Evolutionary conservation across 169 alveolate species (phyloP).

Genomic region (Plasmodium berghei): DNA sequence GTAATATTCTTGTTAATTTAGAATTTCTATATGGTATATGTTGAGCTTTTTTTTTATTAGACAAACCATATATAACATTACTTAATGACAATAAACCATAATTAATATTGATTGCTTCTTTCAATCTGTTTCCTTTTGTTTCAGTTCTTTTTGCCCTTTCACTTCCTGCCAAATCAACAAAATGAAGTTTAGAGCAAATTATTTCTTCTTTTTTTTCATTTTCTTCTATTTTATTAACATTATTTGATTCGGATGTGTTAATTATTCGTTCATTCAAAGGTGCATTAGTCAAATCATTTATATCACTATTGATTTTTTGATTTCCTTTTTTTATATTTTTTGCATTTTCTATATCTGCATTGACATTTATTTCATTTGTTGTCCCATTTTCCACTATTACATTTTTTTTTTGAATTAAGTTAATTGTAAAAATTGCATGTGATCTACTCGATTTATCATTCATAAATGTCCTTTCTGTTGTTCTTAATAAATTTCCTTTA

Average conservation of each 20-base stretch:
- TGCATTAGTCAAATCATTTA: background rate
- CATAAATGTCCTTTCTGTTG: slow-evolving; percentile 86
- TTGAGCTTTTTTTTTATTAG: slow-evolving; percentile 58
- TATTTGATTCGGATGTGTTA: background rate
- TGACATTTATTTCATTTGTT: slow-evolving; percentile 15
- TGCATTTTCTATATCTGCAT: slow-evolving; percentile 4
- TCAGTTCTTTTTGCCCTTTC: slow-evolving; percentile 88
- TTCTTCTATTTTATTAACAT: background rate
- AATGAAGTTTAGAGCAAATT: slow-evolving; percentile 75
- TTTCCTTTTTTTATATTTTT: background rate
- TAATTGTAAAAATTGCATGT: slow-evolving; percentile 94
- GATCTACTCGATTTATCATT: slow-evolving; percentile 90
- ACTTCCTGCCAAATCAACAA: slow-evolving; percentile 89
- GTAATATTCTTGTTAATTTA: slow-evolving; percentile 91
- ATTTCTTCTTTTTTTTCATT: slow-evolving; percentile 7
- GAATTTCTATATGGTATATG: slow-evolving; percentile 92
- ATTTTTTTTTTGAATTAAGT: slow-evolving; percentile 82
- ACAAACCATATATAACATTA: slow-evolving; percentile 71
- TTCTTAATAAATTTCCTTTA: slow-evolving; percentile 52
- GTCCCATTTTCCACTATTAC: background rate
- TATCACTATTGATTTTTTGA: background rate
- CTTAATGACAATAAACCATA: slow-evolving; percentile 74
- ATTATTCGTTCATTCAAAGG: background rate
- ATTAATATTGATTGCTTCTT: slow-evolving; percentile 87
- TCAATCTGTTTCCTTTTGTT: slow-evolving; percentile 85